Base-by-base conservation (phyloP, 257 asterid genomes). In the Primulina eburnea region DNA sequence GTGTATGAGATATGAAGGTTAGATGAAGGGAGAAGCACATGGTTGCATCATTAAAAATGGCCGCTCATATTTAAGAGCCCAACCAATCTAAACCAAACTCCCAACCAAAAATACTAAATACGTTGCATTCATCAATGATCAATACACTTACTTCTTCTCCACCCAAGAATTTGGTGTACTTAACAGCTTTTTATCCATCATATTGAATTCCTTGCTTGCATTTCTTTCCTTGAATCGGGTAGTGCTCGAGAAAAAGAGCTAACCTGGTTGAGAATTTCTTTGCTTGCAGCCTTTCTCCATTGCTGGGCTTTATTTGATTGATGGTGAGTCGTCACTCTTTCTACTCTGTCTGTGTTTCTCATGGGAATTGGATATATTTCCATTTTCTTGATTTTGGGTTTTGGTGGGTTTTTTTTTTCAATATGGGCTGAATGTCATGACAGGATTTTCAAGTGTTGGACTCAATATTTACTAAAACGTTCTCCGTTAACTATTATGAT, bases 81-180 rank as follows among this genome's bases (percentile, higher is more conserved):
- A 71, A 79, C 92, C 83, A 85, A 78, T 71, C 65, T 77, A 47
- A 84, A 86, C 95, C 97, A 86, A 90, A 84, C 85, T 80, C 77
- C 81, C 63, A 79, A 78, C 81, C 75, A 52, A 62, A 26, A 64
- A 26, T 60, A 69, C 62, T 37, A 56, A 74, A 37, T 73, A 75
- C 68, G n/a, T 33, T 61, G 62, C 17, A 40, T 40, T 55, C 80
- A 67, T 77, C 58, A 60, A 60, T 40, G 24, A 32, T 58, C 66
- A 70, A 62, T 55, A 52, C 24, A 40, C 77, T 9, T 67, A 21
- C 60, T 38, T 21, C 28, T 11, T 32, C 30, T 30, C 53, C 33
- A 10, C 75, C 75, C 43, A 79, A 73, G 84, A 83, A 76, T 85
- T 82, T 82, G 71, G 59, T 76, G 63, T 64, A 50, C 57, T 50